A percentile compares a stretch with the other conserved stretches of the same genome.
Evolutionary conservation across 176 grass and related monocot genomes (phyloP).

Genomic region (Hsuehochloa calcarea): DNA sequence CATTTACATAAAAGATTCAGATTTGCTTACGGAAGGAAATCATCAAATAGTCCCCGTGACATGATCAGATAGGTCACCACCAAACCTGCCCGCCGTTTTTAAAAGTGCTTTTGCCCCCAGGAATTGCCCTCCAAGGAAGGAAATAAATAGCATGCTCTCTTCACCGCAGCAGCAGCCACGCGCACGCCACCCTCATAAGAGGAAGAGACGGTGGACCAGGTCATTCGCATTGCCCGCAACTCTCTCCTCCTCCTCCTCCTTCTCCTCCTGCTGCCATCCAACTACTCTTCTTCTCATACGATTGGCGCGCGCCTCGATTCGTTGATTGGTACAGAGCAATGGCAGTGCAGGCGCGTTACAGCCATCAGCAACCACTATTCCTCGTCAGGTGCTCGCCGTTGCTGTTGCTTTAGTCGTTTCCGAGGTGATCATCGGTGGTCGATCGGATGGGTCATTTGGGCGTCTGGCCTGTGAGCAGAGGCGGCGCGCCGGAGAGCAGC

Average conservation of each 20-base stretch:
- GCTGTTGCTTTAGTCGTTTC: background rate
- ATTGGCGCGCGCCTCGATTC: conserved; percentile 31
- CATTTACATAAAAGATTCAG: background rate
- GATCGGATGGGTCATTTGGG: conserved; percentile 34
- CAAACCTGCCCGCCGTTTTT: background rate
- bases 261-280: background rate
- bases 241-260: conserved; percentile 21
- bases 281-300: background rate
- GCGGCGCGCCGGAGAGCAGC: conserved; percentile 19
- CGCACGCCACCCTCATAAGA: conserved; percentile 32
- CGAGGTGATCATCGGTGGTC: background rate
- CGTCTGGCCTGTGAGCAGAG: conserved; percentile 16
- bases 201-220: conserved; percentile 53
- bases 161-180: background rate
- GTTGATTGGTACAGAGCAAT: conserved; percentile 10
- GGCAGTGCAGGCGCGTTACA: conserved; percentile 39
- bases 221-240: conserved; percentile 47
- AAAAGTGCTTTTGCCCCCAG: background rate
- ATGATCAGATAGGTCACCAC: conserved; percentile 8
- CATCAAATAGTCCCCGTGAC: background rate
- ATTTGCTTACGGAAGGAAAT: conserved; percentile 14
- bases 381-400: conserved; percentile 21
- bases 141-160: background rate
- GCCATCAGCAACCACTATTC: conserved; percentile 23
- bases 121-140: background rate